Evolutionary conservation across 108 stramenopile genomes (phyloP).

Genomic region (Discostella stelligeroides): DNA sequence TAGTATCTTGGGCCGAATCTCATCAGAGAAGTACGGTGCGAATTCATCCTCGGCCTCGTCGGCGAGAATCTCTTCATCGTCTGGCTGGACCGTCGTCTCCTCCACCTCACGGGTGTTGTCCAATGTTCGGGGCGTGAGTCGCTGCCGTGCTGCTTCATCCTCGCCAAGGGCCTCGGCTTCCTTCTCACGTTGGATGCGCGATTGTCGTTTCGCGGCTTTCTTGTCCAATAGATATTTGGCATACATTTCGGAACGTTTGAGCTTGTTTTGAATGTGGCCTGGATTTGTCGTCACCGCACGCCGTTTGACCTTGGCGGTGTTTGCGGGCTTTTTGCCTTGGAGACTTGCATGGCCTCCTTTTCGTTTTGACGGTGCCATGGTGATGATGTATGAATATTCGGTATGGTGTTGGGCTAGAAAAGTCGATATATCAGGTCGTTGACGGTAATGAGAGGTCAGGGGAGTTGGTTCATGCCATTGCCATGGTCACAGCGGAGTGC

Average conservation of each 20-base stretch:
- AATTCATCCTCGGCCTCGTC: slow-evolving; percentile 99
- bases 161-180: slow-evolving; percentile 92
- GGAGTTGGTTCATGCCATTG: too few species aligned
- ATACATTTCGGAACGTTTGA: slow-evolving; percentile 91
- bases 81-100: slow-evolving; percentile 84
- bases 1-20: slow-evolving; percentile 91
- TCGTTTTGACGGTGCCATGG: slow-evolving; percentile 42
- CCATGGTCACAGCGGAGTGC: too few species aligned
- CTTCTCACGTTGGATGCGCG: slow-evolving; percentile 73
- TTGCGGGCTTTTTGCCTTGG: slow-evolving; percentile 83
- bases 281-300: slow-evolving; percentile 61
- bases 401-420: too few species aligned
- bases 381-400: background rate
- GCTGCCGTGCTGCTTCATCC: slow-evolving; percentile 47
- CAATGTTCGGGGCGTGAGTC: slow-evolving; percentile 86
- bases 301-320: slow-evolving; percentile 61
- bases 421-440: too few species aligned
- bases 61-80: slow-evolving; percentile 92
- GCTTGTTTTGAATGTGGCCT: slow-evolving; percentile 73
- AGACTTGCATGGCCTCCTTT: slow-evolving; percentile 55
- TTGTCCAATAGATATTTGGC: slow-evolving; percentile 84
- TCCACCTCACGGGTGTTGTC: slow-evolving; percentile 97
- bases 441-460: too few species aligned
- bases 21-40: slow-evolving; percentile 86
- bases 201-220: slow-evolving; percentile 62